These are phyloP conservation scores for Microcos paniculata DNA, from an alignment of 345 rosid species.

Conservation along the genomic window DNA sequence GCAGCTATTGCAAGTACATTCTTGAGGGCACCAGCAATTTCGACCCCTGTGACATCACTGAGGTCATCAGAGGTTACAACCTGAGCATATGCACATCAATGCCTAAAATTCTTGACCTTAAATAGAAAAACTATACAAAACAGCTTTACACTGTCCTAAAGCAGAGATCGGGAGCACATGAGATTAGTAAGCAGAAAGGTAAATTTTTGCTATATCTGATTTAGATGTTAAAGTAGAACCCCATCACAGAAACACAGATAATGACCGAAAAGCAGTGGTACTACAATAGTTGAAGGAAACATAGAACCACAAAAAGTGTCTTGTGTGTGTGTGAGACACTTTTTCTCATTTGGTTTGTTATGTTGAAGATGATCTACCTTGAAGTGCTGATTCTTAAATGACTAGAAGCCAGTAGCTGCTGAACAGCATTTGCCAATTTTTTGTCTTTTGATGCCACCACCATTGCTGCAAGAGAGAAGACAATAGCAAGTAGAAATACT, in stretches of 20 bases:
- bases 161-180: not conserved
- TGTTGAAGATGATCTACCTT: slow-evolving; percentile 46
- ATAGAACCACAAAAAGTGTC: not conserved
- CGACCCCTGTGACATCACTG: slow-evolving; percentile 98
- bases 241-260: slow-evolving; percentile 9
- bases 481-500: not conserved
- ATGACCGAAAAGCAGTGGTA: slow-evolving; percentile 6
- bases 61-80: slow-evolving; percentile 71
- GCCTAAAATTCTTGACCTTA: slow-evolving; percentile 1
- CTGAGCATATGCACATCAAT: slow-evolving; percentile 40
- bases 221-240: not conserved
- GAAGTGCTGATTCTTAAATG: slow-evolving; percentile 85
- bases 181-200: not conserved
- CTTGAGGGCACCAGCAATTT: slow-evolving; percentile 94
- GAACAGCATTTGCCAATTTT: slow-evolving; percentile 69
- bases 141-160: not conserved
- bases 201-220: not conserved
- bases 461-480: slow-evolving; percentile 58
- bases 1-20: slow-evolving; percentile 95
- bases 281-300: not conserved
- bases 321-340: no score
- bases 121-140: slow-evolving; percentile 1
- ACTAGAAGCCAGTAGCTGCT: slow-evolving; percentile 84
- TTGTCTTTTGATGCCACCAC: slow-evolving; percentile 91
- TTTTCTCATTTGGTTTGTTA: not conserved